Conservation (phyloP, 2,329 filamentous ascomycete species). For the Aspergillus latus region DNA sequence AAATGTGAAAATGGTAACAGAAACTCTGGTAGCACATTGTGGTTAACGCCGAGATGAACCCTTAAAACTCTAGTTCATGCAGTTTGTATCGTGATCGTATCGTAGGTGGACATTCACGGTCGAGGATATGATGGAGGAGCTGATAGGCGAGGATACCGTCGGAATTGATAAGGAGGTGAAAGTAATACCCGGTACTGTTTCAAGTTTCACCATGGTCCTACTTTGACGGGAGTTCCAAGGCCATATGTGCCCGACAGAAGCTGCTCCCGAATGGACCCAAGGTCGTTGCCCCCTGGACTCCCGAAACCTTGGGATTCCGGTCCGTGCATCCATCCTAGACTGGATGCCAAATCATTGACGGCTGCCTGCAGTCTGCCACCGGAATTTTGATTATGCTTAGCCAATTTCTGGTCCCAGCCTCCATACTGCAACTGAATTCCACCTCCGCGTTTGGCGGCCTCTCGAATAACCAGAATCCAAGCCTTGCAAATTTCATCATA, state of each 20-base stretch:
- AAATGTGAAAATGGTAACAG: conserved; percentile 16
- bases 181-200: conserved; percentile 10
- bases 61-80: conserved; percentile 44
- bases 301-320: conserved; percentile 29
- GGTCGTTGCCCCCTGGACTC: conserved; percentile 38
- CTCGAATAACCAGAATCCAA: conserved; percentile 87
- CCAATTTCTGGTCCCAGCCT: conserved; percentile 85
- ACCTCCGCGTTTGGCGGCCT: conserved; percentile 85
- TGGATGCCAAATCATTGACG: conserved; percentile 71
- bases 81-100: conserved; percentile 48
- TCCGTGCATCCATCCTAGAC: conserved; percentile 74
- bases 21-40: conserved; percentile 32
- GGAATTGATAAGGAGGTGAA: conserved; percentile 13
- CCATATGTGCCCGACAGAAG: conserved; percentile 59
- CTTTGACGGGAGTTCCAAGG: conserved; percentile 53
- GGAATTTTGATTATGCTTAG: conserved; percentile 84
- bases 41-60: conserved; percentile 42
- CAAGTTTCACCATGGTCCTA: conserved; percentile 54
- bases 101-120: conserved; percentile 38
- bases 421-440: conserved; percentile 87
- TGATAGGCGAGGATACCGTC: conserved; percentile 4
- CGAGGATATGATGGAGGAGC: conserved; percentile 24
- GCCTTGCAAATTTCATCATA: conserved; percentile 95
- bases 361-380: conserved; percentile 78
- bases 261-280: conserved; percentile 55